Evolutionary conservation across 352 stramenopile species (phyloP).

Genomic region (Phytopythium chamaehyphon): DNA sequence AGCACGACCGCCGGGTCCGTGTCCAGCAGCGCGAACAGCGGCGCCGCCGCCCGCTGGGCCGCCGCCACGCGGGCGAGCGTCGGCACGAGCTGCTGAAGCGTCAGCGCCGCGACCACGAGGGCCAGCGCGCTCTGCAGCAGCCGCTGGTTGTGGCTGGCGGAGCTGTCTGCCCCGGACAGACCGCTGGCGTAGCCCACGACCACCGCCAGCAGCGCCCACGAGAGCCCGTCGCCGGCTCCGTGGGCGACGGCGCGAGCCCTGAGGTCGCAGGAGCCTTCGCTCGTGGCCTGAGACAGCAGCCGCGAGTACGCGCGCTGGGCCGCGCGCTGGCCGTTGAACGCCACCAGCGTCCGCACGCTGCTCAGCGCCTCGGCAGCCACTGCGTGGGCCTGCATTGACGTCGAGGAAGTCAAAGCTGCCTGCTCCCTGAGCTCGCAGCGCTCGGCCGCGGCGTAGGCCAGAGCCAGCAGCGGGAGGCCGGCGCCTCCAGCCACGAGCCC

Average conservation of each 20-base stretch:
- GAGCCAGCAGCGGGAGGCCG: conserved; percentile 5
- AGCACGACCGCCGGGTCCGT: conserved; percentile 1
- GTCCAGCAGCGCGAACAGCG: conserved; percentile 16
- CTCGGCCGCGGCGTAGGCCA: not conserved
- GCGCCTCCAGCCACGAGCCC: conserved; percentile 13
- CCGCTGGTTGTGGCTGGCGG: conserved; percentile 7
- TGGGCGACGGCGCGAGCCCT: conserved; percentile 10
- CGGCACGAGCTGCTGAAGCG: conserved; percentile 15
- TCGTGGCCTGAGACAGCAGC: conserved; percentile 9
- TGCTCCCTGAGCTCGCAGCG: conserved; percentile 1
- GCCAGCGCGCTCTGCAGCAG: conserved; percentile 14
- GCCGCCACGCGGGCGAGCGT: conserved; percentile 7
- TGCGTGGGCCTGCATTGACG: conserved; percentile 8
- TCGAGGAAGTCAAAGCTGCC: not conserved
- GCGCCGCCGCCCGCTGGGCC: conserved; percentile 8
- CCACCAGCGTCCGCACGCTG: conserved; percentile 22
- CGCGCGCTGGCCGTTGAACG: conserved; percentile 23
- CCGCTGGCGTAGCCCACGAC: conserved; percentile 19
- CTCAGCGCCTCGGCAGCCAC: conserved; percentile 19
- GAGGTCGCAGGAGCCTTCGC: conserved; percentile 4
- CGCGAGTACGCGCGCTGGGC: conserved; percentile 18
- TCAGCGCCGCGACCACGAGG: conserved; percentile 11
- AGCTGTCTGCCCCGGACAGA: not conserved
- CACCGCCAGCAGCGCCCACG: conserved; percentile 23
- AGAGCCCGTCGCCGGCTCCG: conserved; percentile 10